Conservation (phyloP, 2,329 filamentous ascomycete species). For the Hymenotorrendiella dingleyae region DNA sequence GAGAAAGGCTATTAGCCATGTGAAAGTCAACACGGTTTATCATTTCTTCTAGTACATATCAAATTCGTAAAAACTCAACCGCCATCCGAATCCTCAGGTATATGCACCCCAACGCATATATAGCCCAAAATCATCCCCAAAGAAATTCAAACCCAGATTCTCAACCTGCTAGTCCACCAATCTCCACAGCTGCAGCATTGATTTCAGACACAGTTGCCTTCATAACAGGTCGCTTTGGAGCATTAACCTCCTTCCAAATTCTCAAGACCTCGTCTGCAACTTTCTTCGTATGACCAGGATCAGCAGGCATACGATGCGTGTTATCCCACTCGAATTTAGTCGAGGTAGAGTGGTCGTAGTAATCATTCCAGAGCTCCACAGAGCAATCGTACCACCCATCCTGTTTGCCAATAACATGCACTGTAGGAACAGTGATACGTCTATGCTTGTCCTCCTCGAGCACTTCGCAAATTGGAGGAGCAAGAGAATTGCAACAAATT, state of each 20-base stretch:
- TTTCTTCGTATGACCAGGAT: conserved; percentile 15
- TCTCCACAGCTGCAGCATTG: too few relatives aligned
- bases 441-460: conserved; percentile 9
- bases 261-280: conserved; percentile 21
- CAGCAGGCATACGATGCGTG: conserved; percentile 20
- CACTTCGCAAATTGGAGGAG: conserved; percentile 12
- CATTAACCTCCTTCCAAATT: conserved; percentile 7
- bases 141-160: too few relatives aligned
- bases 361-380: conserved; percentile 9
- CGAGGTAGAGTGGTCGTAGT: conserved; percentile 14
- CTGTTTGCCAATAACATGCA: conserved; percentile 20
- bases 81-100: too few relatives aligned
- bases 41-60: too few relatives aligned
- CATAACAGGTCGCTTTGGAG: too few relatives aligned
- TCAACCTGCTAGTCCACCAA: too few relatives aligned
- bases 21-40: too few relatives aligned
- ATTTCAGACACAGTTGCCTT: too few relatives aligned
- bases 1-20: too few relatives aligned
- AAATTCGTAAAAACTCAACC: too few relatives aligned
- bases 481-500: conserved; percentile 16
- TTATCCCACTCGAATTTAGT: conserved; percentile 19
- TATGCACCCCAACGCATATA: too few relatives aligned
- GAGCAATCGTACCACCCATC: conserved; percentile 21
- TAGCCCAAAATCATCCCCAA: too few relatives aligned
- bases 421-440: conserved; percentile 14